phyloP scores from a whole-genome alignment of 768 basidiomycete genomes.

The Cyclocybe cylindracea region DNA sequence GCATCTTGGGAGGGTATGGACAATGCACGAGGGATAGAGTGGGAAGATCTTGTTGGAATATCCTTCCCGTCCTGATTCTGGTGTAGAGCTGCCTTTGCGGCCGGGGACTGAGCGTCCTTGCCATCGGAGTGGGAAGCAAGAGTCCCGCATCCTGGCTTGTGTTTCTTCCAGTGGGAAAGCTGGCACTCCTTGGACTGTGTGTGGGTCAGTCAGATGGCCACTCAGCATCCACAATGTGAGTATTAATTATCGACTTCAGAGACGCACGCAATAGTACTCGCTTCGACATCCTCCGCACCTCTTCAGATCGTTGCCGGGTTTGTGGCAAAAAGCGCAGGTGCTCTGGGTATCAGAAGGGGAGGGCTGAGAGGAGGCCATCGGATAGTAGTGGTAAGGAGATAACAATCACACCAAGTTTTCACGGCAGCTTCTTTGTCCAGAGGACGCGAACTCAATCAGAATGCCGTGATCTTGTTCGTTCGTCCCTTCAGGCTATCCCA shows the following conservation, averaged over 20 bases:
- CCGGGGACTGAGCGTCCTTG: too few species aligned
- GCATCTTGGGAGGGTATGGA: not conserved
- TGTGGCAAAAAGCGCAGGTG: not conserved
- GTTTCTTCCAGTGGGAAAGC: conserved; percentile 6
- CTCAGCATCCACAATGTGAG: not conserved
- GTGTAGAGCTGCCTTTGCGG: not conserved
- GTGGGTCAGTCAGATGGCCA: not conserved
- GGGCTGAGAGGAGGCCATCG: too few species aligned
- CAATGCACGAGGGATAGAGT: not conserved
- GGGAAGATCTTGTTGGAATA: not conserved
- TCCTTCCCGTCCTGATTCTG: not conserved
- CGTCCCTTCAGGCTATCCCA: too few species aligned
- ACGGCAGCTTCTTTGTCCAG: too few species aligned
- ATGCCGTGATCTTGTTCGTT: too few species aligned
- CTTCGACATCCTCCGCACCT: conserved; percentile 9
- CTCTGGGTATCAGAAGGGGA: too few species aligned
- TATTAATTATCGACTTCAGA: not conserved
- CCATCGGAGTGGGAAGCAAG: too few species aligned
- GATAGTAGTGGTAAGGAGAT: too few species aligned
- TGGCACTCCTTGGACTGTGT: conserved; percentile 14
- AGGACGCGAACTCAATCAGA: too few species aligned
- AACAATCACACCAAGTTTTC: too few species aligned
- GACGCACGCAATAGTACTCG: conserved; percentile 11
- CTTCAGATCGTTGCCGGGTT: not conserved
- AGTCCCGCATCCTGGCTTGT: conserved; percentile 5